Base-by-base conservation (phyloP, 2,329 filamentous ascomycete genomes). In the Aureobasidium sp. region DNA sequence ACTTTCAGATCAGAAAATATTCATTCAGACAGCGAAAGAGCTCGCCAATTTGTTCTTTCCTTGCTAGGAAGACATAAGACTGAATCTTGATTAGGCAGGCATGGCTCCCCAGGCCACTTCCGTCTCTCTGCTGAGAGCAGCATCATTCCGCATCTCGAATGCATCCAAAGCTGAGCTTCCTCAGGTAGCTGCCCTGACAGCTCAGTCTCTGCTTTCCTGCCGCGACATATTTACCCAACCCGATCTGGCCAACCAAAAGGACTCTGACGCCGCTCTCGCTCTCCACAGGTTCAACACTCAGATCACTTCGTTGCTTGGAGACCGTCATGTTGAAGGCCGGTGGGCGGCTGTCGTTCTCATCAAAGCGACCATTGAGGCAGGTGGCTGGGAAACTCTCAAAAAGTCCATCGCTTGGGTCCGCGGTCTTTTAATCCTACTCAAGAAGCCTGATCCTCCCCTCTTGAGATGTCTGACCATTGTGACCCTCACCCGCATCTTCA, bases 251-350 rank as follows among this genome's bases (percentile, higher is more conserved):
- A 82, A 83, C 61, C 76, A 78, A 65, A 87, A 87, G 68, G 80
- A 84, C 62, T 83, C 81, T 7, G 90, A 93, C 64, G 79, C 80
- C 47, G 77, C 86, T 0, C 78, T 88, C n/a, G 82, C 91, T 24
- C 82, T 94, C 1, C 90, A 96, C 74, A 93, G 89, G 72, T 81
- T 95, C 69, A 90, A 89, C 71, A 90, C 89, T 5, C 86, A 90
- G 59, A 79, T 96, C 63, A 87, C 85, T 1, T 86, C 88, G 13
- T 79, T 97, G 15, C 78, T 97, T 37, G 89, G 90, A 71, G 91
- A 93, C 62, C 87, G 87, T 63, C 90, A 78, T 52, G 72, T 84
- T 2, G 85, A 92, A 68, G 90, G 87, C 47, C 84, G 90, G 69
- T 95, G 93, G 77, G 83, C 87, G 20, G 92, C 87, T 7, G 84